phyloP scores from a whole-genome alignment of 371 early-diverging fungal species.

The Mucor saturninus region DNA sequence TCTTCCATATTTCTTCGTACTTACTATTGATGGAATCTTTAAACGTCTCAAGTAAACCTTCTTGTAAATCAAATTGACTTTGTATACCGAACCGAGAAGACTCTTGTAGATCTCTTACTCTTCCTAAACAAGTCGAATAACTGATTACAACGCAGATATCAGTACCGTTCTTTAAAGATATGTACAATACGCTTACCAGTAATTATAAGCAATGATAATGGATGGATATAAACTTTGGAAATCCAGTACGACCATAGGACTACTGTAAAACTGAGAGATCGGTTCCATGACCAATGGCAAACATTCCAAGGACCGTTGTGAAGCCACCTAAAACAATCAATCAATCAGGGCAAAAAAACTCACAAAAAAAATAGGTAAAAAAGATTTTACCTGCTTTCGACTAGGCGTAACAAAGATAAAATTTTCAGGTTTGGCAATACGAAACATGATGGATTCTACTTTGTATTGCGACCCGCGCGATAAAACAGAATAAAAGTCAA shows the following conservation, averaged over 20 bases:
- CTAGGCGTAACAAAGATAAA: constrained; percentile 68
- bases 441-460: constrained; percentile 87
- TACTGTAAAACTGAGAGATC: constrained; percentile 74
- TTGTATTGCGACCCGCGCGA: constrained; percentile 90
- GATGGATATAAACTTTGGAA: constrained; percentile 94
- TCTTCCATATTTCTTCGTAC: background rate
- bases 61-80: constrained; percentile 15
- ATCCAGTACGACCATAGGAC: constrained; percentile 87
- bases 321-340: constrained; percentile 59
- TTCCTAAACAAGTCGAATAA: constrained; percentile 86
- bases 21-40: constrained; percentile 73
- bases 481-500: constrained; percentile 85
- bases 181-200: constrained; percentile 71
- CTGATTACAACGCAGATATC: constrained; percentile 28
- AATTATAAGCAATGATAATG: constrained; percentile 94
- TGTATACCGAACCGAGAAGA: constrained; percentile 51
- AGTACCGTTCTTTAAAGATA: background rate
- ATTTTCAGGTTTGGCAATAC: constrained; percentile 84
- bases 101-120: constrained; percentile 45
- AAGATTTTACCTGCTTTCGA: constrained; percentile 67
- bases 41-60: constrained; percentile 47
- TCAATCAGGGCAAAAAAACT: too few relatives aligned
- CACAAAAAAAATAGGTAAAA: too few relatives aligned
- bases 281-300: constrained; percentile 92
- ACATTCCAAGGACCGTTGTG: constrained; percentile 79